Evolutionary conservation across 2,329 filamentous ascomycete genomes (phyloP), one percentile per base, ranked within the genome.

Genomic region (Colletotrichum tofieldiae): DNA sequence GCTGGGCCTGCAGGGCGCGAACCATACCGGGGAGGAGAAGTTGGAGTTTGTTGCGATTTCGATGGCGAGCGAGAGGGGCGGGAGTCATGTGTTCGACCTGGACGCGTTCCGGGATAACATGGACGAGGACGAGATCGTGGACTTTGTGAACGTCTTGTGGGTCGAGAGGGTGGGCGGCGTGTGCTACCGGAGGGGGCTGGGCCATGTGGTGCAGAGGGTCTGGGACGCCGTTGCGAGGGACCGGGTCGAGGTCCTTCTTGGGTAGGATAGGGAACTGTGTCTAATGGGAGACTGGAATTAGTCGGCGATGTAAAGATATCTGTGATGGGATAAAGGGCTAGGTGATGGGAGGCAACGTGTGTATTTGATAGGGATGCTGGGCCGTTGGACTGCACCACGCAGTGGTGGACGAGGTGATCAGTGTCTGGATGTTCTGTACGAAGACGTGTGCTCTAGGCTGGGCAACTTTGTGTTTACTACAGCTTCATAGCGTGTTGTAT

Each of bases 111-210:
- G 81, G 51, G 84, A 84, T 70, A 79, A 82, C 61, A 82, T 81
- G 77, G 82, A 84, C 68, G 76, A 77, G 1, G 83, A 86, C 65
- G 83, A 83, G 41, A 78, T 80, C 41, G 77, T 87, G 37, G 84
- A 86, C 68, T 82, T 86, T 75, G 82, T 86, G 23, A 86, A 86
- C 37, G 84, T 86, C 49, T 74, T 86, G 41, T 86, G 84, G 84
- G 81, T 86, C 23, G 84, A 86, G 78, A 77, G 83, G 32, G 84
- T 86, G 26, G 83, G 83, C 12, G 84, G 80, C 20, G 78, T 86
- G 66, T 80, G 80, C 8, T 85, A 82, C 69, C 76, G 84, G 23
- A 75, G 84, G 37, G 84, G 84, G 3, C 77, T 86, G 37, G 84
- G 84, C 0, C 84, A 85, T 74, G 79, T 86, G 6, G 64, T 86